These are phyloP conservation scores for Datura wrightii DNA, from an alignment of 257 asterid species.

Conservation along the genomic window DNA sequence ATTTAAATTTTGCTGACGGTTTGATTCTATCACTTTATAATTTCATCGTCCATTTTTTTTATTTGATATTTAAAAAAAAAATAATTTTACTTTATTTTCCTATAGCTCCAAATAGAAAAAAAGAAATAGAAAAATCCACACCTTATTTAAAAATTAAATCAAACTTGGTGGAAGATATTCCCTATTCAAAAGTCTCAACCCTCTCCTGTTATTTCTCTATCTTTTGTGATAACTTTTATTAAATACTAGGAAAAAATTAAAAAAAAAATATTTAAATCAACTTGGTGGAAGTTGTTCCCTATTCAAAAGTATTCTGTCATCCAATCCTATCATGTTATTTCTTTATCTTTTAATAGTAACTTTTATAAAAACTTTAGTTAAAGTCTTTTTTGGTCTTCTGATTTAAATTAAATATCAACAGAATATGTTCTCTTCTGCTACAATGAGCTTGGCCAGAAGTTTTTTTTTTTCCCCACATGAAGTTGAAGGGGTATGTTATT, in stretches of 20 bases:
- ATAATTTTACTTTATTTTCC: too few species aligned
- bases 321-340: neutral
- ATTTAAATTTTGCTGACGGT: too few species aligned
- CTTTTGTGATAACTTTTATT: too few species aligned
- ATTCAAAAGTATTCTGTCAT: neutral
- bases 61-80: too few species aligned
- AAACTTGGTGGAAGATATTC: too few species aligned
- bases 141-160: too few species aligned
- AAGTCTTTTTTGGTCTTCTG: neutral
- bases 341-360: neutral
- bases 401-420: neutral
- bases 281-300: neutral
- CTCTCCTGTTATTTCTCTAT: too few species aligned
- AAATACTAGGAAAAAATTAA: neutral
- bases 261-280: neutral
- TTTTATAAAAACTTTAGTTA: neutral
- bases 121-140: too few species aligned
- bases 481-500: neutral
- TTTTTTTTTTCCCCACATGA: neutral
- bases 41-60: too few species aligned
- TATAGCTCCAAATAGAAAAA: too few species aligned
- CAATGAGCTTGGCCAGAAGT: neutral
- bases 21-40: too few species aligned
- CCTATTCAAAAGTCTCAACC: too few species aligned
- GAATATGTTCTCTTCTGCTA: conserved; percentile 6